phyloP scores from a whole-genome alignment of 768 basidiomycete genomes.

The Suillus clintonianus region DNA sequence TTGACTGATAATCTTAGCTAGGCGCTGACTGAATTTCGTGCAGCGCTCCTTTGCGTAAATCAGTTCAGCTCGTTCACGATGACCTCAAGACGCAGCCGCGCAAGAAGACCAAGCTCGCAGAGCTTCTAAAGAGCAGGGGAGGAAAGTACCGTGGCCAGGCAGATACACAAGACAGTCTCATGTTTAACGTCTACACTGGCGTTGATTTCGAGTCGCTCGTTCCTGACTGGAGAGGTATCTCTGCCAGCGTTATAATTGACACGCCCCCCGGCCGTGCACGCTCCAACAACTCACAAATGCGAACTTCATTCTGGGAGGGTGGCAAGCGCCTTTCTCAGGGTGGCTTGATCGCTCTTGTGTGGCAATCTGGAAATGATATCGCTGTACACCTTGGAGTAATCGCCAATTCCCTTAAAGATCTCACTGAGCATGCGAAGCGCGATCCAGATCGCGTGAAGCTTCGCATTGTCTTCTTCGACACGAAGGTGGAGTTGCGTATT shows the following conservation, averaged over 20 bases:
- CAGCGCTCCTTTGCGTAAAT: constrained; percentile 55
- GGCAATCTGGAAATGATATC: constrained; percentile 34
- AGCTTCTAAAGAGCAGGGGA: constrained; percentile 52
- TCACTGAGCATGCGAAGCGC: constrained; percentile 44
- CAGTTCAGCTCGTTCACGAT: constrained; percentile 49
- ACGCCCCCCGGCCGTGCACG: constrained; percentile 61
- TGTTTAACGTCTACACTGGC: constrained; percentile 66
- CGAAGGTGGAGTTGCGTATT: constrained; percentile 50
- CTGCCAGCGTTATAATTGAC: constrained; percentile 46
- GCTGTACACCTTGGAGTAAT: constrained; percentile 59
- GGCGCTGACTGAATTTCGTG: background rate
- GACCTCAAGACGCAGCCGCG: constrained; percentile 36
- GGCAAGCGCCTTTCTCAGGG: constrained; percentile 63
- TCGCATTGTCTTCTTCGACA: constrained; percentile 65
- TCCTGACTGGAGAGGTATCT: constrained; percentile 55
- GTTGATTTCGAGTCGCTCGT: constrained; percentile 47
- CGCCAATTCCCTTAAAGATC: constrained; percentile 42
- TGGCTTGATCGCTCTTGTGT: constrained; percentile 63
- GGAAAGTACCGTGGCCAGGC: constrained; percentile 56
- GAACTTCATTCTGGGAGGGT: constrained; percentile 62
- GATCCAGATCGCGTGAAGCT: constrained; percentile 40
- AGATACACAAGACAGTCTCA: constrained; percentile 45
- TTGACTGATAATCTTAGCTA: background rate
- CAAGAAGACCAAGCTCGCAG: constrained; percentile 41
- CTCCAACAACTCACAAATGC: constrained; percentile 33